These are phyloP conservation scores for Umbelopsis sp. DNA, from an alignment of 192 early-diverging fungal species.

Conservation along the genomic window DNA sequence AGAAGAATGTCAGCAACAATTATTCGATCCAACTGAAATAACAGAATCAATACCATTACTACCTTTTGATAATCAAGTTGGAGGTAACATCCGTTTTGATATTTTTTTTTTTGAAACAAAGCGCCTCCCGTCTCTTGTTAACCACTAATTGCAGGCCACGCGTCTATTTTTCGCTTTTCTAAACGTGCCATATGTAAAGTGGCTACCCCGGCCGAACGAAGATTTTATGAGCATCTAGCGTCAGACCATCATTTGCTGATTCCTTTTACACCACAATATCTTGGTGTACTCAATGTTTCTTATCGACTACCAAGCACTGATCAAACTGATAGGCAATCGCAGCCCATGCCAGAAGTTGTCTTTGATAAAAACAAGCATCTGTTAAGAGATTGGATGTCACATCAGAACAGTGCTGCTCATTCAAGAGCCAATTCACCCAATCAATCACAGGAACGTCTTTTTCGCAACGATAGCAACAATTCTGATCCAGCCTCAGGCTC, in stretches of 20 bases:
- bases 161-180: slow-evolving; percentile 93
- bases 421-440: neutral
- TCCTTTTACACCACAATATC: slow-evolving; percentile 88
- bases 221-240: slow-evolving; percentile 91
- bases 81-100: slow-evolving; percentile 52
- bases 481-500: slow-evolving; percentile 26
- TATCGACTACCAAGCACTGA: slow-evolving; percentile 43
- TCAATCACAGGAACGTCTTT: slow-evolving; percentile 26
- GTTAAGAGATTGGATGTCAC: slow-evolving; percentile 65
- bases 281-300: slow-evolving; percentile 96
- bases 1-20: neutral
- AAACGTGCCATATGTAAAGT: slow-evolving; percentile 98
- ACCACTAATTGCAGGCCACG: slow-evolving; percentile 54
- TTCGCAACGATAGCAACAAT: slow-evolving; percentile 25
- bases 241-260: slow-evolving; percentile 74
- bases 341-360: slow-evolving; percentile 74
- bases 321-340: slow-evolving; percentile 14
- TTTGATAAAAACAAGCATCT: slow-evolving; percentile 91
- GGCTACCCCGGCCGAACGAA: slow-evolving; percentile 76
- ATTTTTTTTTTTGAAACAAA: too few relatives aligned
- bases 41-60: slow-evolving; percentile 61
- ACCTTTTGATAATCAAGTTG: slow-evolving; percentile 87
- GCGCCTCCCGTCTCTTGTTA: neutral
- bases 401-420: neutral
- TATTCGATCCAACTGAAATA: slow-evolving; percentile 37